Evolutionary conservation across 1,284 basidiomycete species (phyloP).

Genomic region (Ustilago shanxiensis): DNA sequence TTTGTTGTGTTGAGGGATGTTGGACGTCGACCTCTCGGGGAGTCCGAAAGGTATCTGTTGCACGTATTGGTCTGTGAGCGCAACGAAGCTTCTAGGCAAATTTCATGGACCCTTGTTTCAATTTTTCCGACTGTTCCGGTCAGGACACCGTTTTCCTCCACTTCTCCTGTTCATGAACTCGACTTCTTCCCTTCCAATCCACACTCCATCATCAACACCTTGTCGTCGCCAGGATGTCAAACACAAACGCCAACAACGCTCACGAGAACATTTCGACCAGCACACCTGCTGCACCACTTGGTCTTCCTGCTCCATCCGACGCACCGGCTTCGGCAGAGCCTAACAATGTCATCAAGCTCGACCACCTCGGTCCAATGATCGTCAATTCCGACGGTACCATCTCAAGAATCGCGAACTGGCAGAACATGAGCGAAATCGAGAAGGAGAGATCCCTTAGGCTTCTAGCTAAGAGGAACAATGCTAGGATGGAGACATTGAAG

Average conservation of each 20-base stretch:
- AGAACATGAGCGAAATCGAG: slow-evolving; percentile 53
- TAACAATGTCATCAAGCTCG: slow-evolving; percentile 54
- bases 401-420: slow-evolving; percentile 62
- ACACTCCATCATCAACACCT: background rate
- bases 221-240: slow-evolving; percentile 24
- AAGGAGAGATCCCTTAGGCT: slow-evolving; percentile 54
- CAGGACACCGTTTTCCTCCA: slow-evolving; percentile 7
- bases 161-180: background rate
- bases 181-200: background rate
- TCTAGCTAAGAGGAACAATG: slow-evolving; percentile 59
- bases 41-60: background rate
- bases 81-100: slow-evolving; percentile 20
- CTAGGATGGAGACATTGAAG: slow-evolving; percentile 44
- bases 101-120: slow-evolving; percentile 8
- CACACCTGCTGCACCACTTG: slow-evolving; percentile 19
- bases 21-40: background rate
- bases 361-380: slow-evolving; percentile 61
- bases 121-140: slow-evolving; percentile 11
- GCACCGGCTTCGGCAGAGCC: slow-evolving; percentile 15
- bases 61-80: background rate
- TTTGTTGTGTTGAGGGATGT: no score
- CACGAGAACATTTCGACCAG: background rate
- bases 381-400: slow-evolving; percentile 64
- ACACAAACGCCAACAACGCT: slow-evolving; percentile 5
- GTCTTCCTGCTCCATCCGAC: slow-evolving; percentile 48